A percentile compares a stretch with the other conserved stretches of the same genome.
Evolutionary conservation across 192 early-diverging fungal species (phyloP).

Genomic region (Coemansia sp.): DNA sequence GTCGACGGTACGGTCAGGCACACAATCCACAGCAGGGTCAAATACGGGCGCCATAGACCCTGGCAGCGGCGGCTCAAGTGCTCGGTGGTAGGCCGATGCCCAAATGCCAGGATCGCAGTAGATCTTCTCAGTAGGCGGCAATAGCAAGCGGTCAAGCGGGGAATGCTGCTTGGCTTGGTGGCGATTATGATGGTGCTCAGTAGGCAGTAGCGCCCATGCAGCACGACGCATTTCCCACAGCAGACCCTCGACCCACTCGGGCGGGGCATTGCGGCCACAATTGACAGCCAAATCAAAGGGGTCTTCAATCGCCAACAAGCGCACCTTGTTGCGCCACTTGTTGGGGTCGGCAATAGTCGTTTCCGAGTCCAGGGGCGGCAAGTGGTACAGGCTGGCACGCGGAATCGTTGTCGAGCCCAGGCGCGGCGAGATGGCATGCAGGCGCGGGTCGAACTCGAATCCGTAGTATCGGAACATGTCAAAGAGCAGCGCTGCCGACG

Average conservation of each 20-base stretch:
- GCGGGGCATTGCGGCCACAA: conserved; percentile 38
- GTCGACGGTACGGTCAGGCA: conserved; percentile 11
- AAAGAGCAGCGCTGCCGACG: conserved; percentile 21
- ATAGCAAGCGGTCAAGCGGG: conserved; percentile 19
- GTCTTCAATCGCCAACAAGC: conserved; percentile 49
- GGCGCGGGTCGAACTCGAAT: conserved; percentile 31
- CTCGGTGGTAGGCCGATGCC: conserved; percentile 24
- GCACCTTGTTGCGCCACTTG: conserved; percentile 26
- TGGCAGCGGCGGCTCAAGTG: neutral
- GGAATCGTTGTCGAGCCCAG: conserved; percentile 30
- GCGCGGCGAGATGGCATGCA: conserved; percentile 33
- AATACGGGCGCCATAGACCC: neutral
- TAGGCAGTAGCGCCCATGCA: conserved; percentile 25
- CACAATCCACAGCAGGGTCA: conserved; percentile 1
- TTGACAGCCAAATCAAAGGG: conserved; percentile 38
- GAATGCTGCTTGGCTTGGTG: neutral
- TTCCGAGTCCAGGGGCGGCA: conserved; percentile 10
- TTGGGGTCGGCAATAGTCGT: conserved; percentile 14
- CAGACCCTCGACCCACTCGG: conserved; percentile 46
- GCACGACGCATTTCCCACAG: conserved; percentile 58
- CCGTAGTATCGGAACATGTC: conserved; percentile 45
- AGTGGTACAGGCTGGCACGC: conserved; percentile 22
- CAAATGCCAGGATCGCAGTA: conserved; percentile 26
- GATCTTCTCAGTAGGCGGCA: conserved; percentile 15
- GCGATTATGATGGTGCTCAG: neutral